These are phyloP conservation scores for Striga hermonthica DNA, from an alignment of 305 asterid genomes.

Conservation along the genomic window DNA sequence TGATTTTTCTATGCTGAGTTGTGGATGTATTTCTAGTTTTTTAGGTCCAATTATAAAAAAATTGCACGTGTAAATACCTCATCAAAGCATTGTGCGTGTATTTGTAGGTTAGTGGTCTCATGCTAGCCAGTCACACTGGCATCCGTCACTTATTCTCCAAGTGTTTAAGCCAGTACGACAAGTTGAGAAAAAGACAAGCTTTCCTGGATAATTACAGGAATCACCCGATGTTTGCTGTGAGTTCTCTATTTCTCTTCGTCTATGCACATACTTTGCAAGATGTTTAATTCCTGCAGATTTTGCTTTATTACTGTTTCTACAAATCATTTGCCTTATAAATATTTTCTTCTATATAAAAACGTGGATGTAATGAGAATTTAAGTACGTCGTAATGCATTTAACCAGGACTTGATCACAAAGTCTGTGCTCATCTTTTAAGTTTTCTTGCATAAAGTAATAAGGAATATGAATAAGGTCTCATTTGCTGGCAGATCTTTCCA, in stretches of 20 bases:
- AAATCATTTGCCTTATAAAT: not conserved
- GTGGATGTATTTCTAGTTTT: not conserved
- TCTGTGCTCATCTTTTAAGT: too few relatives aligned
- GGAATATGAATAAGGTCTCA: not conserved
- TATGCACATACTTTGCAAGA: not conserved
- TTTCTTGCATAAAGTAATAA: too few relatives aligned
- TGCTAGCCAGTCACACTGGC: conserved; percentile 99
- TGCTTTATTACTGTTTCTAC: not conserved
- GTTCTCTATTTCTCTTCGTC: conserved; percentile 33
- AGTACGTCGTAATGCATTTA: not conserved
- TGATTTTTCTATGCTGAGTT: not conserved
- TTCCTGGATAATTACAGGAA: conserved; percentile 96
- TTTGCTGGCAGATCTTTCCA: not conserved
- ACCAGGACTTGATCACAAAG: not conserved
- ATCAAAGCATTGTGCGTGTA: not conserved
- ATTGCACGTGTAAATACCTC: not conserved
- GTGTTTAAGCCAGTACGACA: conserved; percentile 94
- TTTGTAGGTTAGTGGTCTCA: conserved; percentile 89
- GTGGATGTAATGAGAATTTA: not conserved
- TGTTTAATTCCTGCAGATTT: not conserved
- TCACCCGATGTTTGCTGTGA: conserved; percentile 95
- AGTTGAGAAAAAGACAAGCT: conserved; percentile 97
- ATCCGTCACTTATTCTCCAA: conserved; percentile 96
- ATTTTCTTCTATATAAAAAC: not conserved
- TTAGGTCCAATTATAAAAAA: not conserved